Evolutionary conservation across 1,139 yeast species (phyloP).

Genomic region (Citeromyces hawaiiensis): DNA sequence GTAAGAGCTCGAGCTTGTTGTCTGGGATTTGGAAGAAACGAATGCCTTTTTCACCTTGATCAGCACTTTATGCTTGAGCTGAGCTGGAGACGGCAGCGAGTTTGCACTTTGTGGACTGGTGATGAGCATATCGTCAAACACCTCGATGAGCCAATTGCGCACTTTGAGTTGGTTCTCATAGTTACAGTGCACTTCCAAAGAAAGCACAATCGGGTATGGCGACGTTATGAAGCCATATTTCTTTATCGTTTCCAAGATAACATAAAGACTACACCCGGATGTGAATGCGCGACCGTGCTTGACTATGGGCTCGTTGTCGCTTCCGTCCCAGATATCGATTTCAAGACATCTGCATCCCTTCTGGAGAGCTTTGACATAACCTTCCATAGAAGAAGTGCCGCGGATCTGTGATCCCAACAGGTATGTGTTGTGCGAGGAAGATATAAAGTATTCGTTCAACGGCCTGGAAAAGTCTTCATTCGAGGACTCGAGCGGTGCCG

Average conservation of each 20-base stretch:
- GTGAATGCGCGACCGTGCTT: slow-evolving; percentile 85
- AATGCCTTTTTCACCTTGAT: slow-evolving; percentile 50
- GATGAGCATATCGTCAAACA: slow-evolving; percentile 48
- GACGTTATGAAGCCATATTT: slow-evolving; percentile 80
- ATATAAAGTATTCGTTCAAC: slow-evolving; percentile 72
- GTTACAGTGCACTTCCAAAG: slow-evolving; percentile 76
- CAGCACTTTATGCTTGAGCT: slow-evolving; percentile 54
- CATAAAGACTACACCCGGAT: slow-evolving; percentile 49
- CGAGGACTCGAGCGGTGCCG: slow-evolving; percentile 19
- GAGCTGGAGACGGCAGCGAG: slow-evolving; percentile 58
- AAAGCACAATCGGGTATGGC: slow-evolving; percentile 76
- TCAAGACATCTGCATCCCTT: slow-evolving; percentile 91
- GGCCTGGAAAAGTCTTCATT: slow-evolving; percentile 50
- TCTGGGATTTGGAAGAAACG: slow-evolving; percentile 1
- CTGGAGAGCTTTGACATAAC: slow-evolving; percentile 78
- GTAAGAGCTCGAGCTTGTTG: slow-evolving; percentile 6
- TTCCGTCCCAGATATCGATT: slow-evolving; percentile 91
- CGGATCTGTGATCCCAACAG: slow-evolving; percentile 82
- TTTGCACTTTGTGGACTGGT: slow-evolving; percentile 20
- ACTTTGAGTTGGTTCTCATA: slow-evolving; percentile 48
- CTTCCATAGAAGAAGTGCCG: slow-evolving; percentile 84
- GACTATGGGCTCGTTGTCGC: slow-evolving; percentile 63
- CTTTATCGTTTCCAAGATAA: slow-evolving; percentile 60
- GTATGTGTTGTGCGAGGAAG: slow-evolving; percentile 93
- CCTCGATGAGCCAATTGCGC: slow-evolving; percentile 33